phyloP scores from a whole-genome alignment of 331 rosid species.

The Rhamnella rubrinervis region DNA sequence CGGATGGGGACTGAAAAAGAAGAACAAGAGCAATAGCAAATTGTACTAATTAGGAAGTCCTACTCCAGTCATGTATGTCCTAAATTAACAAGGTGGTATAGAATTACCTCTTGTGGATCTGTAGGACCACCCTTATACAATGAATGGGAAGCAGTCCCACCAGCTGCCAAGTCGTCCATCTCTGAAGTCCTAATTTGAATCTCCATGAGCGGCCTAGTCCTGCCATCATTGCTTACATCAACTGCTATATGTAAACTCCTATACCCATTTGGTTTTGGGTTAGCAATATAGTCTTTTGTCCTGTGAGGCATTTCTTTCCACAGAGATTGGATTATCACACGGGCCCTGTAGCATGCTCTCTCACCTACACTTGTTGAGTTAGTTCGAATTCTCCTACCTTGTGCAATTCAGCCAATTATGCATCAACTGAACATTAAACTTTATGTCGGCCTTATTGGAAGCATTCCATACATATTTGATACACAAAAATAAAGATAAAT shows the following conservation, averaged over 20 bases:
- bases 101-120: conserved; percentile 75
- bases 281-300: conserved; percentile 81
- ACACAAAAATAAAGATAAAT: too few species aligned
- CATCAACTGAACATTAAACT: conserved; percentile 18
- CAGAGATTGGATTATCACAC: conserved; percentile 50
- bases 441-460: too few species aligned
- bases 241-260: conserved; percentile 90
- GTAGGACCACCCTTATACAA: conserved; percentile 92
- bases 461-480: too few species aligned
- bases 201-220: conserved; percentile 71
- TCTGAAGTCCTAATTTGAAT: conserved; percentile 77
- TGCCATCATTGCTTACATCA: conserved; percentile 63
- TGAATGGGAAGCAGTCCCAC: conserved; percentile 87
- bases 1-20: too few species aligned
- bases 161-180: conserved; percentile 78
- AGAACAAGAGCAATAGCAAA: too few species aligned
- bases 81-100: too few species aligned
- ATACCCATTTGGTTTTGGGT: conserved; percentile 83
- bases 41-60: too few species aligned
- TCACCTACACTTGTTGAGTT: conserved; percentile 24
- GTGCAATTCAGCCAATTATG: conserved; percentile 14
- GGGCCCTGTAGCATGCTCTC: conserved; percentile 75
- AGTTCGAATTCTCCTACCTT: too few species aligned
- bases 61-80: too few species aligned
- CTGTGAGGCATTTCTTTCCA: conserved; percentile 83